These are phyloP conservation scores for Kurtzmaniella cleridarum DNA, from an alignment of 805 yeast genomes.

Conservation along the genomic window DNA sequence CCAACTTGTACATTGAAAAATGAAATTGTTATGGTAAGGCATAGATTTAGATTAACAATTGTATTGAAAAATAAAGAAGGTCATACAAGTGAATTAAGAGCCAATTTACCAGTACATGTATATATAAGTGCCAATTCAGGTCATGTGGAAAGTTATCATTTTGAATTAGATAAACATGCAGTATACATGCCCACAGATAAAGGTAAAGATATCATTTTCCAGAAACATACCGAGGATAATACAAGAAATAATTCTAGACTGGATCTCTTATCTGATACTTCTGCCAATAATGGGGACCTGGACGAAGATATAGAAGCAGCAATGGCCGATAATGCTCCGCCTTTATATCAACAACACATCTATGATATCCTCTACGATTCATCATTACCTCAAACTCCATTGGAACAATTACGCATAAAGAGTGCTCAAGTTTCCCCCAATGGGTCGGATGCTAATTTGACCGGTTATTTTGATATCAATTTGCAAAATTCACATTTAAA, in stretches of 20 bases:
- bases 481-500: too few relatives aligned
- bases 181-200: constrained; percentile 15
- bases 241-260: constrained; percentile 1
- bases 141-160: constrained; percentile 28
- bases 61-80: constrained; percentile 45
- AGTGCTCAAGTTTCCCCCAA: constrained; percentile 8
- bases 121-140: constrained; percentile 39
- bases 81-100: constrained; percentile 46
- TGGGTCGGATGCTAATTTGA: constrained; percentile 13
- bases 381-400: constrained; percentile 27
- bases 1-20: constrained; percentile 39
- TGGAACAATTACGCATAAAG: constrained; percentile 28
- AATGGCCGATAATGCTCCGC: constrained; percentile 34
- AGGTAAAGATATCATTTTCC: constrained; percentile 26
- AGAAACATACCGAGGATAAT: constrained; percentile 12
- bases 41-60: constrained; percentile 39
- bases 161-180: constrained; percentile 26
- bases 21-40: constrained; percentile 39
- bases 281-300: constrained; percentile 17
- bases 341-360: constrained; percentile 35
- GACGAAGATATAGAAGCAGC: constrained; percentile 19
- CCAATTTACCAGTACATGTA: constrained; percentile 44
- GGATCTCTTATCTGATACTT: not conserved
- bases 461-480: constrained; percentile 26
- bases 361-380: constrained; percentile 35